Evolutionary conservation across 495 filamentous ascomycete genomes (phyloP), one percentile per base, ranked within the genome.

Genomic region (Hypoxylon subgilvum): DNA sequence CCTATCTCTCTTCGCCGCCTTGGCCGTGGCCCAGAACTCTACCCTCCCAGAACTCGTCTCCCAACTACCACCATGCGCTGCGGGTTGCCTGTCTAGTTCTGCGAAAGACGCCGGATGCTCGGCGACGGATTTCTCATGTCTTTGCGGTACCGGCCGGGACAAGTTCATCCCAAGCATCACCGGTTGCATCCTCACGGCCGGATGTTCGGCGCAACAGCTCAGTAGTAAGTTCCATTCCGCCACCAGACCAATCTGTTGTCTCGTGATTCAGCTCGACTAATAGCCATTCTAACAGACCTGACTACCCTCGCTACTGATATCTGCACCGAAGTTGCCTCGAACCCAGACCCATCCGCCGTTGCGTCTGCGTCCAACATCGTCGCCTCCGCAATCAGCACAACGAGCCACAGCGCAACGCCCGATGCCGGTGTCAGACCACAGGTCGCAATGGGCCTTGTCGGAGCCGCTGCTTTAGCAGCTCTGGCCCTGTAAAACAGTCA

Each of bases 361-460:
- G 63, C 69, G 5, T 65, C 60, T 32, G 69, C 69, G 3, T 69
- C 66, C 6, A 53, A 38, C 28, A 52, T 67, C 19, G 48, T 71
- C 51, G 56, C 56, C 12, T 62, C 63, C 0, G 69, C 57, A 12
- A 39, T 71, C 18, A 61, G 42, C 30, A 57, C 59, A 13, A 59
- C 67, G 4, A 40, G 48, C 17, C 30, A 54, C 28, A 41, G 54
- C 8, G 35, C 56, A 1, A 52, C 35, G 1, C 60, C 67, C 31
- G 61, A 52, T 18, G 50, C 67, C 16, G 67, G 58, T 12, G 60
- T 27, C 34, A 36, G 64, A 28, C 53, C 67, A 8, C 59, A 67
- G 35, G 17, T 69, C 18, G 57, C 56, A 14, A 41, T 67, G 42
- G 63, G 63, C 14, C 39, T 69, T 23, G 7, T 69, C 18, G 67